Evolutionary conservation across 768 basidiomycete species (phyloP).

Genomic region (Lentinula sp.): DNA sequence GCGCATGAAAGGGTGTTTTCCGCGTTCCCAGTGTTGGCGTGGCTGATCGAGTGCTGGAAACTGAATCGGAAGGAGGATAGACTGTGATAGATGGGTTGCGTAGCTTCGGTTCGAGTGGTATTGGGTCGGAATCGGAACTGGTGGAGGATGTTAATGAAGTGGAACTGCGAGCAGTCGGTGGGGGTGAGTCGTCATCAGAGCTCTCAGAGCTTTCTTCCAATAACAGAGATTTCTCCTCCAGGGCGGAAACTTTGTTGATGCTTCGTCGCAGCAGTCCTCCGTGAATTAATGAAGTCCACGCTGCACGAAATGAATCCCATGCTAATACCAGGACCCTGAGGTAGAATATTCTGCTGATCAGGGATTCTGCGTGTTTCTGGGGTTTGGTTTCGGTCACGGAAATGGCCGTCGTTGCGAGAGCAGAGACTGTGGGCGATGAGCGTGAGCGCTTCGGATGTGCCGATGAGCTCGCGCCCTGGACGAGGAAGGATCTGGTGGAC

Average conservation of each 20-base stretch:
- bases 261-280: constrained; percentile 10
- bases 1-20: constrained; percentile 71
- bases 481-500: constrained; percentile 48
- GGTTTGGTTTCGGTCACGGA: constrained; percentile 22
- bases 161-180: background rate
- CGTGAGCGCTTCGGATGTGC: constrained; percentile 48
- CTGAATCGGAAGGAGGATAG: constrained; percentile 10
- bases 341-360: constrained; percentile 59
- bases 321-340: constrained; percentile 62
- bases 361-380: constrained; percentile 32
- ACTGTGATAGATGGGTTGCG: background rate
- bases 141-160: background rate
- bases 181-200: constrained; percentile 20
- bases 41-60: constrained; percentile 30
- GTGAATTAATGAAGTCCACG: constrained; percentile 44
- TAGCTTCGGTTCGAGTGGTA: background rate
- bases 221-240: constrained; percentile 27
- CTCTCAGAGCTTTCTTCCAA: constrained; percentile 27
- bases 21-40: constrained; percentile 47
- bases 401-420: constrained; percentile 15
- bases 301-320: constrained; percentile 64
- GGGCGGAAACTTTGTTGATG: constrained; percentile 16
- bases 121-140: constrained; percentile 5
- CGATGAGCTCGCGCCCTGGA: constrained; percentile 23
- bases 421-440: constrained; percentile 47